Evolutionary conservation across 176 grass and related monocot species (phyloP).

Genomic region (Raddia distichophylla): DNA sequence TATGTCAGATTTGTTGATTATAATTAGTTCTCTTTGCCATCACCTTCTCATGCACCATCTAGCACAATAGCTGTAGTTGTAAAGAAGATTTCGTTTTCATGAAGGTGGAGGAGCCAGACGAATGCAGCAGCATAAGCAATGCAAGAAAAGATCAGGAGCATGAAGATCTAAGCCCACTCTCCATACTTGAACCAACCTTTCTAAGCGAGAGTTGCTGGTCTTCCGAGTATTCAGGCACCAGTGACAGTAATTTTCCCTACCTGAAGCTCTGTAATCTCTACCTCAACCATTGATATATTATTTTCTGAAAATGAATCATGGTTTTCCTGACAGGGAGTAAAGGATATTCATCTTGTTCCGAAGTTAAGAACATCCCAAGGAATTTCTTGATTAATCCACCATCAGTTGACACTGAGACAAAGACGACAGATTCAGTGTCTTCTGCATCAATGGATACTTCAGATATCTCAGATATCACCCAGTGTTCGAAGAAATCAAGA

Average conservation of each 20-base stretch:
- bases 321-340: slow-evolving; percentile 53
- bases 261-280: slow-evolving; percentile 29
- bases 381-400: slow-evolving; percentile 40
- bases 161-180: slow-evolving; percentile 63
- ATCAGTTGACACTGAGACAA: slow-evolving; percentile 44
- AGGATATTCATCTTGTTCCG: slow-evolving; percentile 39
- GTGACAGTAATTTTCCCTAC: slow-evolving; percentile 50
- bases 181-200: slow-evolving; percentile 63
- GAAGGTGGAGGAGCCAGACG: slow-evolving; percentile 60
- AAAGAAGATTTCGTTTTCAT: slow-evolving; percentile 28
- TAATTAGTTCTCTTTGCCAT: neutral
- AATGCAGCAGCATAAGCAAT: slow-evolving; percentile 53
- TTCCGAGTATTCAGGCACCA: slow-evolving; percentile 60
- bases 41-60: slow-evolving; percentile 1
- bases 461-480: slow-evolving; percentile 50
- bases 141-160: slow-evolving; percentile 39
- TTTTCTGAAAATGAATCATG: neutral
- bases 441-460: slow-evolving; percentile 45
- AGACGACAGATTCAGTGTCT: slow-evolving; percentile 60
- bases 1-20: neutral
- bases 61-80: neutral
- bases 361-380: slow-evolving; percentile 47
- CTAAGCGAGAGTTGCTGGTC: slow-evolving; percentile 64
- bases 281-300: slow-evolving; percentile 4
- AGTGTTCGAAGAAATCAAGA: slow-evolving; percentile 36